A percentile compares a stretch with the other conserved stretches of the same genome.
phyloP scores from a whole-genome alignment of 768 basidiomycete genomes.

The Macrolepiota dolichaula region DNA sequence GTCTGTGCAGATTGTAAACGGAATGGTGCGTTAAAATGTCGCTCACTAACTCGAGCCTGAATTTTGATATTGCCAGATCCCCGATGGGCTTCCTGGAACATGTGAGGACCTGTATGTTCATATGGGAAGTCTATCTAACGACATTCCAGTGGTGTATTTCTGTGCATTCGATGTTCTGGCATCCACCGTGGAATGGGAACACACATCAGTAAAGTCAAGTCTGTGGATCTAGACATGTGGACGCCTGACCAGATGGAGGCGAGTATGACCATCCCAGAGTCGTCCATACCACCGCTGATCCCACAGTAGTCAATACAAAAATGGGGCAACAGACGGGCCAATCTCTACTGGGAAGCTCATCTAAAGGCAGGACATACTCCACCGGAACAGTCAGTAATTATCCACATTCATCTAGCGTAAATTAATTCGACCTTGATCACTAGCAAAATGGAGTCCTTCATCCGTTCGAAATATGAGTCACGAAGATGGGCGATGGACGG shows the following conservation, averaged over 20 bases:
- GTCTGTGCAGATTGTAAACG: constrained; percentile 95
- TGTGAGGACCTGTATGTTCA: constrained; percentile 44
- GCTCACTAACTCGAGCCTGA: background rate
- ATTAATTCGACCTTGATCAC: background rate
- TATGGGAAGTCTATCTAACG: constrained; percentile 1
- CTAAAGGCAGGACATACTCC: constrained; percentile 88
- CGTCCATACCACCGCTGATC: background rate
- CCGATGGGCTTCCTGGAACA: constrained; percentile 97
- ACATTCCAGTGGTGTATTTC: constrained; percentile 72
- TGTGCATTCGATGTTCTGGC: constrained; percentile 97
- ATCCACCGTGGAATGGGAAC: constrained; percentile 98
- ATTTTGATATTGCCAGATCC: constrained; percentile 57
- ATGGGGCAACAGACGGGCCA: constrained; percentile 94
- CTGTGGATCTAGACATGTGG: constrained; percentile 97
- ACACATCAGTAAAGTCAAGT: constrained; percentile 96
- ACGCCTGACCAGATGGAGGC: constrained; percentile 98
- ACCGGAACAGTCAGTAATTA: constrained; percentile 80
- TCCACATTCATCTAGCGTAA: background rate
- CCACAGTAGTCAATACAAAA: constrained; percentile 68
- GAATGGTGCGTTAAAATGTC: constrained; percentile 60
- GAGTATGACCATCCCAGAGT: constrained; percentile 16
- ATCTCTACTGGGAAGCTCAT: constrained; percentile 97
- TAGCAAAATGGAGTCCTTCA: constrained; percentile 9
- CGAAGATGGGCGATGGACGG: constrained; percentile 93
- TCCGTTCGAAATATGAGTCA: constrained; percentile 76